Evolutionary conservation across 2,329 filamentous ascomycete species (phyloP).

Genomic region (Venturiaceae sp.): DNA sequence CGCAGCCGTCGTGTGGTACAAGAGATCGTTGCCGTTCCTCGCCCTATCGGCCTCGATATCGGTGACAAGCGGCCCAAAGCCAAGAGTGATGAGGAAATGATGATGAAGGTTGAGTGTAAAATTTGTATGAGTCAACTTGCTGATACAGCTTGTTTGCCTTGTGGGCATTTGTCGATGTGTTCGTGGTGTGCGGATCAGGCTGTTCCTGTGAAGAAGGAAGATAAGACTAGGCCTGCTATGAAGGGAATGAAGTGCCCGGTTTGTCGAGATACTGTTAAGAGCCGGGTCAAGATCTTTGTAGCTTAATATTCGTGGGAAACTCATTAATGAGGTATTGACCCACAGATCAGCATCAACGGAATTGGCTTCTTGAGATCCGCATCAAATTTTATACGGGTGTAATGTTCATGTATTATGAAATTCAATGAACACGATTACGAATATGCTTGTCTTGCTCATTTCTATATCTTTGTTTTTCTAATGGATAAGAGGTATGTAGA

Average conservation of each 20-base stretch:
- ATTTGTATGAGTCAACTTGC: conserved; percentile 44
- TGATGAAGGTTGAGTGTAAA: conserved; percentile 39
- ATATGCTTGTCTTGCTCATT: no score
- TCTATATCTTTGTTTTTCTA: no score
- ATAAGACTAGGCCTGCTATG: conserved; percentile 27
- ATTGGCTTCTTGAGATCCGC: no score
- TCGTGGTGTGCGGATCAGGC: conserved; percentile 44
- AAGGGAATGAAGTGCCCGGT: conserved; percentile 33
- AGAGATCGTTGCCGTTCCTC: no score
- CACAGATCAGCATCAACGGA: no score
- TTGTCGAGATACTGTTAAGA: conserved; percentile 35
- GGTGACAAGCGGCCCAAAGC: conserved; percentile 36
- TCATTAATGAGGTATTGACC: no score
- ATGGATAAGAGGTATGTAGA: no score
- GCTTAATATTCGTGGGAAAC: no score
- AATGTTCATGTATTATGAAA: no score
- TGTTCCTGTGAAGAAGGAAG: conserved; percentile 32
- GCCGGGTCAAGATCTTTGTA: conserved; percentile 24
- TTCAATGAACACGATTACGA: no score
- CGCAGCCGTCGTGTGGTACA: no score
- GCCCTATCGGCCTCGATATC: conserved; percentile 20
- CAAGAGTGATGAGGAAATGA: conserved; percentile 39
- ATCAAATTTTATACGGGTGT: no score
- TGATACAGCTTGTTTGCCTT: conserved; percentile 42
- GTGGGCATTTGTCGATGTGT: conserved; percentile 46